Conservation (phyloP, 352 stramenopile species). For the Phytophthora vignae region DNA sequence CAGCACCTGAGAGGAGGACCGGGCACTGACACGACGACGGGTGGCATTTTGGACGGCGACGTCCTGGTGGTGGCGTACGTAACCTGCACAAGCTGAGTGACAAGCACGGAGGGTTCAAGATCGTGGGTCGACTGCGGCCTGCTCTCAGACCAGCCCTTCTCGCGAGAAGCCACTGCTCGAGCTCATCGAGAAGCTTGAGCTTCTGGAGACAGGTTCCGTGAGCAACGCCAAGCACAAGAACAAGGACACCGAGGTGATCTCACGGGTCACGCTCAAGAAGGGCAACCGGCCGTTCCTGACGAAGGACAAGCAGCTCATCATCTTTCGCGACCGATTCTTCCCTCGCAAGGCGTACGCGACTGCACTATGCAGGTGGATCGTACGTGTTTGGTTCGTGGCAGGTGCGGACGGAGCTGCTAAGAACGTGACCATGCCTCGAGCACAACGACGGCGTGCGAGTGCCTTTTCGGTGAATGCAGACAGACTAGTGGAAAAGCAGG, state of each 20-base stretch:
- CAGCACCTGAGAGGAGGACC: too few relatives aligned
- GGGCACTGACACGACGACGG: too few relatives aligned
- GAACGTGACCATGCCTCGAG: too few relatives aligned
- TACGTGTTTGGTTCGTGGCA: conserved; percentile 67
- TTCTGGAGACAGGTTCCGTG: conserved; percentile 37
- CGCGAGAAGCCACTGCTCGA: conserved; percentile 84
- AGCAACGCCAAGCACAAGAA: conserved; percentile 51
- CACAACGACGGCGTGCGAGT: too few relatives aligned
- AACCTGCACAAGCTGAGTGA: too few relatives aligned
- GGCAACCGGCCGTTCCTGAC: conserved; percentile 82
- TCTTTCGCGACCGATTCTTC: conserved; percentile 86
- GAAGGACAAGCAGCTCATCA: conserved; percentile 64
- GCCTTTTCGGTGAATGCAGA: too few relatives aligned
- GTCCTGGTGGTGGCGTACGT: too few relatives aligned
- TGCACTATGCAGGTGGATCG: conserved; percentile 36
- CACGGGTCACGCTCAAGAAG: too few relatives aligned
- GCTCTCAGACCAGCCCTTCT: conserved; percentile 70
- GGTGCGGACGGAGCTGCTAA: conserved; percentile 17
- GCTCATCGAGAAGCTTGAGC: conserved; percentile 76
- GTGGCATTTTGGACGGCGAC: too few relatives aligned
- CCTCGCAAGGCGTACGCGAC: conserved; percentile 37
- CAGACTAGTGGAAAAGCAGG: too few relatives aligned
- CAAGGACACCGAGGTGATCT: conserved; percentile 58
- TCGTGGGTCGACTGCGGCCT: conserved; percentile 71
- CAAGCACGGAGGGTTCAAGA: too few relatives aligned